phyloP scores from a whole-genome alignment of 2,329 filamentous ascomycete species.

The Microdochium paspali region DNA sequence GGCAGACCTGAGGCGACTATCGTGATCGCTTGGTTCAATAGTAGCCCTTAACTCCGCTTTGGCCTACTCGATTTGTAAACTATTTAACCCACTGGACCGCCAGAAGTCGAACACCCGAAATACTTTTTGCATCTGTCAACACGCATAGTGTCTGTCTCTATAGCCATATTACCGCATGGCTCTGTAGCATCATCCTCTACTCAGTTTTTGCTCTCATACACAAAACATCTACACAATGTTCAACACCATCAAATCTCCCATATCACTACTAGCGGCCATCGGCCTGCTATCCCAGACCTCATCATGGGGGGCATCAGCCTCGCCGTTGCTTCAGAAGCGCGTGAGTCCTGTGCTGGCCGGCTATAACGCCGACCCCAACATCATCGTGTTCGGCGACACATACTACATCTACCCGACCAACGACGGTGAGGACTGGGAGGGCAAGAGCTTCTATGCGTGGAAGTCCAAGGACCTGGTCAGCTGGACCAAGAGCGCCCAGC shows the following conservation, averaged over 20 bases:
- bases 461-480: conserved; percentile 30
- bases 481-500: conserved; percentile 29
- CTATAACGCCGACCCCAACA: conserved; percentile 36
- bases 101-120: too few relatives aligned
- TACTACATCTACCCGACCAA: conserved; percentile 39
- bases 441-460: conserved; percentile 37
- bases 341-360: conserved; percentile 26
- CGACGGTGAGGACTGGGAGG: conserved; percentile 34
- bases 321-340: conserved; percentile 5
- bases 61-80: too few relatives aligned
- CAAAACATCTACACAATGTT: background rate
- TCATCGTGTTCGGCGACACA: conserved; percentile 28
- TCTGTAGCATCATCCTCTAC: too few relatives aligned
- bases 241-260: background rate
- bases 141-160: too few relatives aligned
- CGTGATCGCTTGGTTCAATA: too few relatives aligned
- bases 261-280: background rate
- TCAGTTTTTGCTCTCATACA: background rate
- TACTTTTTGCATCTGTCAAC: too few relatives aligned
- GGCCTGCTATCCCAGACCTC: background rate
- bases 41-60: too few relatives aligned
- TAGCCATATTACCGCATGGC: too few relatives aligned
- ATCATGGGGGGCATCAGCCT: background rate
- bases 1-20: too few relatives aligned
- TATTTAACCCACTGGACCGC: too few relatives aligned